Evolutionary conservation across 202 grass and related monocot species (phyloP).

Genomic region (Carex arenaria): DNA sequence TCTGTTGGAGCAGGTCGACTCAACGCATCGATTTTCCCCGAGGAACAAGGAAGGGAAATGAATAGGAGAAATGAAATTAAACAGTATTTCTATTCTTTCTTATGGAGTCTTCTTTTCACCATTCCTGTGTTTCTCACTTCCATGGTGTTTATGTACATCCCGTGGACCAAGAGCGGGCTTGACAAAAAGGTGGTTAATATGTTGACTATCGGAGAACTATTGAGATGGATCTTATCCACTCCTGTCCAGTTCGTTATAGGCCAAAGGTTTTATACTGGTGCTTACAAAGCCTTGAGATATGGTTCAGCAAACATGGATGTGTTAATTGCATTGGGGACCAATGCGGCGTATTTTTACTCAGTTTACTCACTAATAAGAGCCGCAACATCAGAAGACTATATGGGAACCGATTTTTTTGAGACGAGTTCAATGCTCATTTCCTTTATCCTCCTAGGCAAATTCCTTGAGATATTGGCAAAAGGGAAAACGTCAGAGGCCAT

Average conservation of each 20-base stretch:
- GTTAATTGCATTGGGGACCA: constrained; percentile 91
- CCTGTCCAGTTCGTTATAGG: constrained; percentile 95
- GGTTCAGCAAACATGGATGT: constrained; percentile 93
- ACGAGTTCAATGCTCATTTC: constrained; percentile 99
- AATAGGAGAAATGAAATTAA: constrained; percentile 67
- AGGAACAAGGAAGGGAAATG: constrained; percentile 61
- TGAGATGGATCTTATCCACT: constrained; percentile 83
- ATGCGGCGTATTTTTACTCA: constrained; percentile 85
- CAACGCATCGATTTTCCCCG: constrained; percentile 63
- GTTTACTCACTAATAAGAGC: constrained; percentile 72
- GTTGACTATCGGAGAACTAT: constrained; percentile 68
- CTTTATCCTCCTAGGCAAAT: constrained; percentile 95
- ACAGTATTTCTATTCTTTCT: constrained; percentile 60
- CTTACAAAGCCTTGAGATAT: constrained; percentile 68
- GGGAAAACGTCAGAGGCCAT: constrained; percentile 96
- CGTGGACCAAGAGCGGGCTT: constrained; percentile 44
- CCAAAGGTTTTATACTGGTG: constrained; percentile 69
- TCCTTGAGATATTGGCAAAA: constrained; percentile 96
- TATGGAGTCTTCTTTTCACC: constrained; percentile 87
- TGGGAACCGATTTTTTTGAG: constrained; percentile 92
- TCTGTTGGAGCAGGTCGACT: constrained; percentile 48
- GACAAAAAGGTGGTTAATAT: constrained; percentile 75
- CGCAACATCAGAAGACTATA: constrained; percentile 55
- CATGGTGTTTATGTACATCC: constrained; percentile 99
- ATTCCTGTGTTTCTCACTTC: constrained; percentile 88